Percentiles rank a stretch among this genome's conserved stretches.
Conservation (phyloP, 2,329 filamentous ascomycete species). For the Calonectria honghensis region DNA sequence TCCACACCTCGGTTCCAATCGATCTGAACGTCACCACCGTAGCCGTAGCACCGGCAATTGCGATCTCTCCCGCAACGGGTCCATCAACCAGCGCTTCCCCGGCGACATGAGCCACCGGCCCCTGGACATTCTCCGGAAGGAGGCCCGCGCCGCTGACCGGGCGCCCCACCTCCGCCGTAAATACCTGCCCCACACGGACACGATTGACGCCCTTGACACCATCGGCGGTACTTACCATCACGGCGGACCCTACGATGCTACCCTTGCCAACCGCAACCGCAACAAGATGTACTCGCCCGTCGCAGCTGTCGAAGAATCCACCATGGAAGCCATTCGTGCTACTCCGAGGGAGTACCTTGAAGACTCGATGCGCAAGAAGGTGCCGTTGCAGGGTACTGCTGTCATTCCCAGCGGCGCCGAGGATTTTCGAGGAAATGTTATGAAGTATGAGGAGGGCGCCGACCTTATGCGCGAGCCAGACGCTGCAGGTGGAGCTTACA, state of each 20-base stretch:
- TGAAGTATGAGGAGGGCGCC: constrained; percentile 89
- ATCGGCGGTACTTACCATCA: constrained; percentile 85
- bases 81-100: constrained; percentile 69
- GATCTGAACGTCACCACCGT: constrained; percentile 45
- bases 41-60: constrained; percentile 50
- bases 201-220: constrained; percentile 88
- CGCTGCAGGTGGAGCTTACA: constrained; percentile 83
- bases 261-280: constrained; percentile 83
- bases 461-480: constrained; percentile 87
- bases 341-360: constrained; percentile 86
- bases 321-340: constrained; percentile 85
- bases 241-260: constrained; percentile 92
- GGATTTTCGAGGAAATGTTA: constrained; percentile 81
- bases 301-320: constrained; percentile 83
- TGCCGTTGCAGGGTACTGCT: constrained; percentile 88
- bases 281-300: constrained; percentile 80
- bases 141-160: constrained; percentile 79
- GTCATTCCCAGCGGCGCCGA: constrained; percentile 82
- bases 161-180: constrained; percentile 80
- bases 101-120: constrained; percentile 80
- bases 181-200: constrained; percentile 81
- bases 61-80: constrained; percentile 43
- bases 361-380: constrained; percentile 83
- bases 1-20: constrained; percentile 37
- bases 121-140: constrained; percentile 78